Conservation (phyloP, 441 rosid genomes). For the Jatropha podagrica region DNA sequence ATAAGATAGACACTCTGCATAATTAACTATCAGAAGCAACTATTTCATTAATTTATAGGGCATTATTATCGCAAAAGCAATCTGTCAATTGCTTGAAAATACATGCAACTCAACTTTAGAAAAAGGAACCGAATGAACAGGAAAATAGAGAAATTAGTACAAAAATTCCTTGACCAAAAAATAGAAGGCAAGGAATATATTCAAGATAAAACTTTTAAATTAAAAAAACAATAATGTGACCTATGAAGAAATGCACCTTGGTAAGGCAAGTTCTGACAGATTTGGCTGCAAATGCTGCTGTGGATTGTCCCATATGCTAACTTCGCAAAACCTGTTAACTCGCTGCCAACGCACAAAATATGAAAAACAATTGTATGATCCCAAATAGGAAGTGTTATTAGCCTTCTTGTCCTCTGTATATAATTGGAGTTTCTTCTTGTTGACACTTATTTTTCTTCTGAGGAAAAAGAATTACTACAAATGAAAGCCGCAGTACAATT, state of each 20-base stretch:
- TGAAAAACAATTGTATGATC: background rate
- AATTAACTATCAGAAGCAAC: background rate
- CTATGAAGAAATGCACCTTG: slow-evolving; percentile 14
- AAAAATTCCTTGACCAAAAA: slow-evolving; percentile 25
- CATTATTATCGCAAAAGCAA: background rate
- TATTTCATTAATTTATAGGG: background rate
- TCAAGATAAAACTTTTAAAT: background rate
- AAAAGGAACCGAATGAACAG: background rate
- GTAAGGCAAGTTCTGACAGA: slow-evolving; percentile 12
- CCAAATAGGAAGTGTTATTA: slow-evolving; percentile 18
- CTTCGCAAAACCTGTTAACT: slow-evolving; percentile 14
- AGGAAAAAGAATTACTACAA: slow-evolving; percentile 23
- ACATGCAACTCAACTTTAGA: background rate
- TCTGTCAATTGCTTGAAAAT: background rate
- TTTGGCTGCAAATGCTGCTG: background rate
- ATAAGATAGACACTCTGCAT: too few relatives aligned
- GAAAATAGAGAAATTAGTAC: background rate
- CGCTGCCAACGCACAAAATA: background rate
- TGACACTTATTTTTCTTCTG: slow-evolving; percentile 29
- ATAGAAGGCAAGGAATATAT: slow-evolving; percentile 27
- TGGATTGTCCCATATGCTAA: background rate
- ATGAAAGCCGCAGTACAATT: slow-evolving; percentile 48
- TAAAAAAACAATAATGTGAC: background rate
- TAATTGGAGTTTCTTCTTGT: slow-evolving; percentile 29
- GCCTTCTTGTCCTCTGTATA: slow-evolving; percentile 17